Base-by-base conservation (phyloP, 1,284 basidiomycete genomes). In the Fomitopsis schrenkii region DNA sequence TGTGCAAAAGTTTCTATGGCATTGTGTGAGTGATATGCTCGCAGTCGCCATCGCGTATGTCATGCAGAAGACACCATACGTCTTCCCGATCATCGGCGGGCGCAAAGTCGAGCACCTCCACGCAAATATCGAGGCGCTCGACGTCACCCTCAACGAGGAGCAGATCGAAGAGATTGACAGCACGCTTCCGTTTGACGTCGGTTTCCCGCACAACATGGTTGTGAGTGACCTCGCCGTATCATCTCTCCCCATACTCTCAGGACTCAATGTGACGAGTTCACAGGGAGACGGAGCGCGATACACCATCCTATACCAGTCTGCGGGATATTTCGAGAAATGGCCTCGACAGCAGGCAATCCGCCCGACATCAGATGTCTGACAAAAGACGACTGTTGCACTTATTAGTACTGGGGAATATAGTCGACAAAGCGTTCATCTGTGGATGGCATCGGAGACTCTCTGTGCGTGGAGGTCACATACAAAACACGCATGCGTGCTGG, bases 41-140 rank as follows among this genome's bases (percentile, higher is more conserved):
- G 35, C 62, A 73, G 76, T 78, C 42, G 79, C 78, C 3, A 79
- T 82, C 54, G 79, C 81, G 10, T 83, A 81, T 28, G 55, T 57
- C 12, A 50, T 61, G 45, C 59, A 61, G 46, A 61, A 61, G 59
- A 53, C 59, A 22, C 59, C 35, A 12, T 36, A 36, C 35, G 35
- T 36, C 35, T 36, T 36, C 35, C 35, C 35, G 6, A 36, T 36
- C 55, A 36, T 61, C 36, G 59, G 59, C 22, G 59, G 55, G 55
- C 59, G 59, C 48, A 61, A 61, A 45, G 40, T 57, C 40, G 59
- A 61, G 55, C 59, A 61, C 38, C 46, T 61, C 19, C 38, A 52
- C 55, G 72, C 70, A 9, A 83, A 83, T 66, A 66, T 84, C 50
- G 73, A 80, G 45, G 79, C 78, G 0, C 75, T 84, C 22, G 69